Conservation (phyloP, 192 early-diverging fungal genomes). For the Backusella morwellensis region DNA sequence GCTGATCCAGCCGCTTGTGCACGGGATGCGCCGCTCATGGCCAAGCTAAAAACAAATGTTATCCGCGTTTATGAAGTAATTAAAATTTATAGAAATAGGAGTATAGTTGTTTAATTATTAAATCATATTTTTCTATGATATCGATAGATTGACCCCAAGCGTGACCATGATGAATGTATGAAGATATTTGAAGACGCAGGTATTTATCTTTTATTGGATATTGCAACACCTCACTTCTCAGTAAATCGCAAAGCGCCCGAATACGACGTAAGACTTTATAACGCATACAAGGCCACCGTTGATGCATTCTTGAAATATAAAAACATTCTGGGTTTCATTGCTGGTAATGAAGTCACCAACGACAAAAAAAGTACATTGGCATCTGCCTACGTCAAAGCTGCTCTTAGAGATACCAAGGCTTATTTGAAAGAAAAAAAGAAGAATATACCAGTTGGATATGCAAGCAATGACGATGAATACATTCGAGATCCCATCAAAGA, state of each 20-base stretch:
- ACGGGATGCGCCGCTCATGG: constrained; percentile 63
- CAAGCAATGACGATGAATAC: constrained; percentile 69
- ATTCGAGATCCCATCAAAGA: constrained; percentile 63
- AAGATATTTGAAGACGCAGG: constrained; percentile 57
- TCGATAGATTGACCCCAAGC: constrained; percentile 48
- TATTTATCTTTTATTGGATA: constrained; percentile 73
- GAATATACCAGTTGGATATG: constrained; percentile 72
- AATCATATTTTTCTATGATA: not conserved
- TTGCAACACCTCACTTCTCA: constrained; percentile 54
- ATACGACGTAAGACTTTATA: constrained; percentile 55
- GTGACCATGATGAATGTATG: constrained; percentile 75
- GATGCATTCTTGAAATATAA: constrained; percentile 63
- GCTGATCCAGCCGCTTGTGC: constrained; percentile 55
- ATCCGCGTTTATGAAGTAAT: constrained; percentile 71
- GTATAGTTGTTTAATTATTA: not conserved
- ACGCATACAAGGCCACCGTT: constrained; percentile 57
- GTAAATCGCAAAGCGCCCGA: constrained; percentile 66
- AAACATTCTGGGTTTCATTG: constrained; percentile 68
- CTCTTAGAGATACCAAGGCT: constrained; percentile 62
- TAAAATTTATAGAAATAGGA: not conserved
- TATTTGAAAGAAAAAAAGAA: constrained; percentile 54
- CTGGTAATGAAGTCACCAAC: constrained; percentile 76
- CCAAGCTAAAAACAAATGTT: constrained; percentile 65
- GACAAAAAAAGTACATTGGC: constrained; percentile 56
- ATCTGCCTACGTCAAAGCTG: constrained; percentile 68